These are phyloP conservation scores for Vitellaria paradoxa DNA, from an alignment of 179 eudicot species.

Conservation along the genomic window DNA sequence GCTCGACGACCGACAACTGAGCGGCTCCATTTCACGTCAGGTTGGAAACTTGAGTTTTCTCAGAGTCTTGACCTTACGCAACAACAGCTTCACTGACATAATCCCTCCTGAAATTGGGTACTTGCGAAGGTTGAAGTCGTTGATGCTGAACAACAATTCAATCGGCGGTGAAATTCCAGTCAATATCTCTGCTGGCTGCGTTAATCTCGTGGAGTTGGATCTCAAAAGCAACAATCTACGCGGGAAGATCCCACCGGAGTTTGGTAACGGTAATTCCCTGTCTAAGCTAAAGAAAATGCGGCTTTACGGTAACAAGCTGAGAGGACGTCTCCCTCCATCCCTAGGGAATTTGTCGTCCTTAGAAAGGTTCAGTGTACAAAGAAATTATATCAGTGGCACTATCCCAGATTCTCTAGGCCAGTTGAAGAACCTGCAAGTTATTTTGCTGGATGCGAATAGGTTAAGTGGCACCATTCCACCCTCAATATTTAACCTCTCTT, in stretches of 20 bases:
- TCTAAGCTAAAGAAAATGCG: not conserved
- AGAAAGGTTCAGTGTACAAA: not conserved
- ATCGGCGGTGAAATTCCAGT: not conserved
- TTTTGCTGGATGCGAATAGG: not conserved
- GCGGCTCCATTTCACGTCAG: slow-evolving; percentile 18
- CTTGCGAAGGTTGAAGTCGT: not conserved
- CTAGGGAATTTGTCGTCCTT: not conserved
- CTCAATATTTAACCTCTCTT: not conserved
- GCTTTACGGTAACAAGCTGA: not conserved
- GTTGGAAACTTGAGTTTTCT: slow-evolving; percentile 23
- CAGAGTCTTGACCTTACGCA: not conserved
- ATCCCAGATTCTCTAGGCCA: not conserved
- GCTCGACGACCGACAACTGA: not conserved
- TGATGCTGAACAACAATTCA: not conserved
- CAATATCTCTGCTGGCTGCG: not conserved
- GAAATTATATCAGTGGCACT: not conserved
- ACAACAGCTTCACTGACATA: slow-evolving; percentile 8
- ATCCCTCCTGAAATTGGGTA: slow-evolving; percentile 19
- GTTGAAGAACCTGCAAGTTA: not conserved
- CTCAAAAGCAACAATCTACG: not conserved
- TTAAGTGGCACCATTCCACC: not conserved
- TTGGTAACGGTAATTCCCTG: not conserved
- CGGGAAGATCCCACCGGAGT: slow-evolving; percentile 9
- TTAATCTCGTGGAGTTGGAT: not conserved
- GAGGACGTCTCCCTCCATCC: not conserved